A percentile compares a stretch with the other conserved stretches of the same genome.
Conservation (phyloP, 2,329 filamentous ascomycete species). For the Helotiales sp. region DNA sequence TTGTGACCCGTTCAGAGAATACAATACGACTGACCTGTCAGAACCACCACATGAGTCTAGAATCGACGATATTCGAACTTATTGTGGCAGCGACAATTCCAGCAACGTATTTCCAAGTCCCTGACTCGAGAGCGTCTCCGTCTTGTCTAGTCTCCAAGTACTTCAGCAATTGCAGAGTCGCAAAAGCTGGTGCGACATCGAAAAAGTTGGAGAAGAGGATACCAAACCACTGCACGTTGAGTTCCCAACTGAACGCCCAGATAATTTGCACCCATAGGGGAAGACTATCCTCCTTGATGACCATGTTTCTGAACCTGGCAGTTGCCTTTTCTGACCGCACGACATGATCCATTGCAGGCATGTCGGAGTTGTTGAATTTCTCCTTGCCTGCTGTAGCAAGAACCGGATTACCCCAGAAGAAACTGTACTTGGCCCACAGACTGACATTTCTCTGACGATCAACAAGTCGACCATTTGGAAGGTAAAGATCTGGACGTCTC, state of each 20-base stretch:
- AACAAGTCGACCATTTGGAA: conserved; percentile 57
- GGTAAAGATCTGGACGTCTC: conserved; percentile 69
- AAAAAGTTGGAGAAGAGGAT: conserved; percentile 34
- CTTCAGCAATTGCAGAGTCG: conserved; percentile 31
- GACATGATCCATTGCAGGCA: conserved; percentile 62
- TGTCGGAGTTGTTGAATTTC: conserved; percentile 63
- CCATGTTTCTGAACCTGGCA: conserved; percentile 53
- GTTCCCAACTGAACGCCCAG: conserved; percentile 55
- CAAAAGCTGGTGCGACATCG: conserved; percentile 30
- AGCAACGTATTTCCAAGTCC: conserved; percentile 36
- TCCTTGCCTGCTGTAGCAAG: conserved; percentile 61
- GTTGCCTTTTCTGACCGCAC: conserved; percentile 56
- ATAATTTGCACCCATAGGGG: conserved; percentile 63
- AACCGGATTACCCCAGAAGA: conserved; percentile 63
- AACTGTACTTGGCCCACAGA: conserved; percentile 65
- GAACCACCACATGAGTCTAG: conserved; percentile 30
- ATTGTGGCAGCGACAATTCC: conserved; percentile 46
- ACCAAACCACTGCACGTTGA: conserved; percentile 28
- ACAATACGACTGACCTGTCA: conserved; percentile 44
- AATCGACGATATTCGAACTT: conserved; percentile 23
- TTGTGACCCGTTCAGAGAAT: too few relatives aligned
- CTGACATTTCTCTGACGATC: conserved; percentile 67
- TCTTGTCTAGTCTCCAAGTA: conserved; percentile 30
- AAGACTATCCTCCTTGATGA: conserved; percentile 47
- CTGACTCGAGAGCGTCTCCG: conserved; percentile 13